Evolutionary conservation across 2,329 filamentous ascomycete genomes (phyloP), one percentile per base, ranked within the genome.

Genomic region (Alternaria sp.): DNA sequence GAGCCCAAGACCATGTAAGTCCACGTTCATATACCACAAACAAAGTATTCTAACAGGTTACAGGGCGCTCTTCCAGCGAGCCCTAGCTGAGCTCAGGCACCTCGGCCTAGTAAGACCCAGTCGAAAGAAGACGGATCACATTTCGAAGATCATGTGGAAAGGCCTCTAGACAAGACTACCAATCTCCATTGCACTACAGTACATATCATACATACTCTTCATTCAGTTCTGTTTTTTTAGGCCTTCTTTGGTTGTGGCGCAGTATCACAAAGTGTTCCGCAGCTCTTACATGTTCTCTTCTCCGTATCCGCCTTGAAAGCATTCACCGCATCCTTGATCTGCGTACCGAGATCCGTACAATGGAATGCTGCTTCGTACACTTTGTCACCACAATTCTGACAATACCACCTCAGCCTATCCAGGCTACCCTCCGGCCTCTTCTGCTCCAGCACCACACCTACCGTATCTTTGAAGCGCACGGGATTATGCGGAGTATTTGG

Each of bases 401-500:
- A 98, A 81, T 98, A 98, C 94, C 94, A 98, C 65, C 93, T 84
- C 86, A 98, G 86, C 57, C 86, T 85, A 83, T 98, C 94, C 59
- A 94, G 67, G 28, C 87, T 89, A 5, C 80, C 87, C 40, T 85
- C 81, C 0, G 92, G 92, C 11, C 95, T 85, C 41, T 87, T 87
- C 84, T 97, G 92, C 84, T 98, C 94, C 60, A 98, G 84, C 34
- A 98, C 94, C 51, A 98, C 85, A 32, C 94, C 94, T n/a, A 98
- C 93, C 0, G 94, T 97, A 81, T 97, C 85, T 74, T 91, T 91
- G 81, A 97, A 98, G 60, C 94, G 89, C 34, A 98, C 92, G 0
- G 95, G 94, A 79, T 97, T 97, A 81, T 98, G 94, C 27, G 94
- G 94, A n/a, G 91, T 95, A 80, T 97, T 94, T n/a, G 90, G 87